A percentile compares a stretch with the other conserved stretches of the same genome.
Evolutionary conservation across 2,329 filamentous ascomycete species (phyloP).

Genomic region (Blastomyces percursus): DNA sequence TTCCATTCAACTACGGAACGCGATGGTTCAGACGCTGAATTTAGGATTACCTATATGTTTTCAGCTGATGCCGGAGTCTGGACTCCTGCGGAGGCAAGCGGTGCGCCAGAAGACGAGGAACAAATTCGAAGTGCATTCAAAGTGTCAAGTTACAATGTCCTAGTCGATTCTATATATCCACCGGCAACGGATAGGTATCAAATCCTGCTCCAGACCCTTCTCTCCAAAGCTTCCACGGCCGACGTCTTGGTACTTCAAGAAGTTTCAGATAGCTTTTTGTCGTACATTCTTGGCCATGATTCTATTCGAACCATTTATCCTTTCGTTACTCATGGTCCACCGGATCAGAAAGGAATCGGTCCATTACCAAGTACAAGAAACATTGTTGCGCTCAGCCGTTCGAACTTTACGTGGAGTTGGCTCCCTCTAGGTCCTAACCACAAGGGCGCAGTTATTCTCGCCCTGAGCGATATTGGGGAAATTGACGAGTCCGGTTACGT

Average conservation of each 20-base stretch:
- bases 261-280: conserved; percentile 54
- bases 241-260: conserved; percentile 46
- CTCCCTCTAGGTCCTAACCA: conserved; percentile 46
- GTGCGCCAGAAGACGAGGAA: background rate
- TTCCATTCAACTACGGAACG: background rate
- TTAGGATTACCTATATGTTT: conserved; percentile 22
- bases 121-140: conserved; percentile 17
- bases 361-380: conserved; percentile 53
- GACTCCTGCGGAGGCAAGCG: conserved; percentile 12
- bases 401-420: conserved; percentile 46
- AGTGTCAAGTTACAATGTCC: conserved; percentile 36
- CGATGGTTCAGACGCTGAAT: background rate
- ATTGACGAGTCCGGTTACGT: conserved; percentile 19
- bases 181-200: conserved; percentile 28
- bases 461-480: conserved; percentile 30
- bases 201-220: conserved; percentile 26
- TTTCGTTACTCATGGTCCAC: conserved; percentile 49
- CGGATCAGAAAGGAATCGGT: conserved; percentile 40
- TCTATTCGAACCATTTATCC: conserved; percentile 41
- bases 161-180: conserved; percentile 31
- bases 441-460: conserved; percentile 47
- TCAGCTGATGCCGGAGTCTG: conserved; percentile 19
- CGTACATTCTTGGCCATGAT: conserved; percentile 41
- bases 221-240: conserved; percentile 24
- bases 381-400: conserved; percentile 48